These are phyloP conservation scores for Paramecium tetraurelia DNA, from an alignment of 73 alveolate species.

Conservation along the genomic window DNA sequence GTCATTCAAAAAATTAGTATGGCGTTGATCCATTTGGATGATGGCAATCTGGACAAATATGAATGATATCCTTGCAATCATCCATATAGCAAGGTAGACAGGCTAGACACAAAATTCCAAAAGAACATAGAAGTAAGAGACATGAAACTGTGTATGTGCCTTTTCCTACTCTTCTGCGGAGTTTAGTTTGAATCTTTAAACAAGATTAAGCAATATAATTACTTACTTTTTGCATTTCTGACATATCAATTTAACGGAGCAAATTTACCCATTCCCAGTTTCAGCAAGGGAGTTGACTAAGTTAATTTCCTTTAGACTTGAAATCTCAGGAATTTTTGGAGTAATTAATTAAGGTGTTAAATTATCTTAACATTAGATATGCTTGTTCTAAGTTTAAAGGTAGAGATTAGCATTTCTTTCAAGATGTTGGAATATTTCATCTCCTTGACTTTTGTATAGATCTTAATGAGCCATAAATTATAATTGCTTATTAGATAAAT, in stretches of 20 bases:
- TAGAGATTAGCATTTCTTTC: neutral
- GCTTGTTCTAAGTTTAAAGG: neutral
- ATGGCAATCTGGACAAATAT: conserved; percentile 23
- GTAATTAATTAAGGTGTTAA: neutral
- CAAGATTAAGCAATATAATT: neutral
- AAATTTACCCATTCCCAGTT: neutral
- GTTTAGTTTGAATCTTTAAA: neutral
- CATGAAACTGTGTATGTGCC: neutral
- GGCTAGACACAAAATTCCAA: neutral
- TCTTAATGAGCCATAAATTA: neutral
- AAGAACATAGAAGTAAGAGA: conserved; percentile 2
- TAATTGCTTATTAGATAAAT: neutral
- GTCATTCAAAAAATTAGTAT: neutral
- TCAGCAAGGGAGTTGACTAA: neutral
- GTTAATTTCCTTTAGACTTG: neutral
- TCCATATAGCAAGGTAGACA: conserved; percentile 18
- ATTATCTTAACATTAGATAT: neutral
- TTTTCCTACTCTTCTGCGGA: neutral
- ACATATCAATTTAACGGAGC: neutral
- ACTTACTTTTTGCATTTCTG: neutral
- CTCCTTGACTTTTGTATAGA: neutral
- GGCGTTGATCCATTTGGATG: neutral
- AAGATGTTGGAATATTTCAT: neutral
- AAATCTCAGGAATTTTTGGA: neutral
- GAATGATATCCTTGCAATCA: neutral